Conservation (phyloP, 257 asterid species). For the Buddleja alternifolia region DNA sequence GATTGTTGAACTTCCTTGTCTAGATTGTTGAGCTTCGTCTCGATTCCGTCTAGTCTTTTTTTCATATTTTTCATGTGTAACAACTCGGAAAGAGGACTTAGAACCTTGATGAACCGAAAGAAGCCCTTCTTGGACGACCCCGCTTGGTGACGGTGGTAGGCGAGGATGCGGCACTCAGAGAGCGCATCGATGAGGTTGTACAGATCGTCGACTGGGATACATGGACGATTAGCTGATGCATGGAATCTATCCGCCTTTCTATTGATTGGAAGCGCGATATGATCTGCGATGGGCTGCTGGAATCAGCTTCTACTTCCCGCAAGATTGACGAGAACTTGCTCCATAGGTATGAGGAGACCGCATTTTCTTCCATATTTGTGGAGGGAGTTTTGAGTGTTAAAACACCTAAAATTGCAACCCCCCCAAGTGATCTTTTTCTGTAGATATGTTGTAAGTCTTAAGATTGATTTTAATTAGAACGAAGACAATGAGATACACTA, state of each 20-base stretch:
- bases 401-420: too few relatives aligned
- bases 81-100: background rate
- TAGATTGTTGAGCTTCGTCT: too few relatives aligned
- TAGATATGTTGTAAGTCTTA: too few relatives aligned
- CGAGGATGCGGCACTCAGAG: constrained; percentile 18
- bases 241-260: background rate
- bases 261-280: constrained; percentile 11
- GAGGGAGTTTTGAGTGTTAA: too few relatives aligned
- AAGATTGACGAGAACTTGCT: background rate
- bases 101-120: too few relatives aligned
- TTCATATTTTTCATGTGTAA: background rate
- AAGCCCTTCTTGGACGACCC: background rate
- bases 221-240: background rate
- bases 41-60: background rate
- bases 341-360: background rate
- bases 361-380: background rate
- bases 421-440: too few relatives aligned
- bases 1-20: too few relatives aligned
- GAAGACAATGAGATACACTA: too few relatives aligned
- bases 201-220: background rate
- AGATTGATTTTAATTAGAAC: too few relatives aligned
- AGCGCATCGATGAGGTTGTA: constrained; percentile 11
- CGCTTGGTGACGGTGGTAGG: background rate
- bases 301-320: constrained; percentile 6
- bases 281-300: background rate